Conservation (phyloP, 257 asterid species). For the Rhazya stricta region DNA sequence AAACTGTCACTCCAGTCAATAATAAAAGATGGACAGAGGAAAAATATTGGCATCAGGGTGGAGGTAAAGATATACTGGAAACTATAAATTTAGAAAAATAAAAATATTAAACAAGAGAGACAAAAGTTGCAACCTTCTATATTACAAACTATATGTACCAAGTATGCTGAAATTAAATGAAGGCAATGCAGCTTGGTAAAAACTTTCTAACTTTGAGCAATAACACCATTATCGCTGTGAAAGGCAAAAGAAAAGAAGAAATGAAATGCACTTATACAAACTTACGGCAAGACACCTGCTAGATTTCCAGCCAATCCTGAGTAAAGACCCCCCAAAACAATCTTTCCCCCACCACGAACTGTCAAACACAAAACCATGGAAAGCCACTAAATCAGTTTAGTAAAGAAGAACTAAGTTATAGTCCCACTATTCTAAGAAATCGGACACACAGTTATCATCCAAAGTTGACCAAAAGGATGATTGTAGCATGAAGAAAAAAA, state of each 20-base stretch:
- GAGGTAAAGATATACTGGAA: background rate
- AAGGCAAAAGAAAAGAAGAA: background rate
- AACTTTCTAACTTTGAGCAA: background rate
- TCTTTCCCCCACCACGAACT: conserved; percentile 62
- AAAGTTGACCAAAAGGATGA: background rate
- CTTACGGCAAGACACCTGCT: conserved; percentile 71
- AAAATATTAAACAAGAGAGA: background rate
- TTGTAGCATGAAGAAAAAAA: conserved; percentile 1
- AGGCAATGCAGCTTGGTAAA: background rate
- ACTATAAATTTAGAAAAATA: background rate
- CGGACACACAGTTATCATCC: background rate
- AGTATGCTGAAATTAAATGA: conserved; percentile 2
- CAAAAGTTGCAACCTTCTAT: background rate
- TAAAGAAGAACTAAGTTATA: conserved; percentile 1
- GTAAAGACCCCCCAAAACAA: conserved; percentile 59
- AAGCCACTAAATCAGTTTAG: conserved; percentile 2
- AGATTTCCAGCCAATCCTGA: conserved; percentile 72
- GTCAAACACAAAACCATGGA: conserved; percentile 32
- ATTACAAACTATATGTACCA: background rate
- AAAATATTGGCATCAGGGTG: background rate
- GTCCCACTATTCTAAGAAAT: background rate
- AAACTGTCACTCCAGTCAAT: background rate
- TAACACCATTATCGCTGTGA: conserved; percentile 1
- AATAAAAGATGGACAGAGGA: background rate
- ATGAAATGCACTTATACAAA: conserved; percentile 11